Conservation (phyloP, 495 filamentous ascomycete genomes). For the Hyaloscypha variabilis region DNA sequence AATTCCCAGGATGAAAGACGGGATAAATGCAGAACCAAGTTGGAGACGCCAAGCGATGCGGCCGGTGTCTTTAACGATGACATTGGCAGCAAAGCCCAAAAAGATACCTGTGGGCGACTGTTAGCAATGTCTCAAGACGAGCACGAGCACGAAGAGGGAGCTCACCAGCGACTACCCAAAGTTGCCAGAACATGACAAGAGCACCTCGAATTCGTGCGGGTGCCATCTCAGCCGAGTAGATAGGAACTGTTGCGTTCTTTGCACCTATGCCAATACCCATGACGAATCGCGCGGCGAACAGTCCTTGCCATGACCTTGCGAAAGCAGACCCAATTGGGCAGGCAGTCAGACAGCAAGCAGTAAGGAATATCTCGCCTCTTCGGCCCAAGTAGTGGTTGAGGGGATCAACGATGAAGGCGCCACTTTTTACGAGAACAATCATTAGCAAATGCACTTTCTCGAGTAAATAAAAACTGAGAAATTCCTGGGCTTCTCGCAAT, state of each 20-base stretch:
- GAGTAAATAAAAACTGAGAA: background rate
- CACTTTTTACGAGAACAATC: constrained; percentile 38
- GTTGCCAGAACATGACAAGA: constrained; percentile 83
- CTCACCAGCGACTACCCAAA: constrained; percentile 61
- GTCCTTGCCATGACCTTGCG: constrained; percentile 62
- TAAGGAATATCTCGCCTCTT: constrained; percentile 62
- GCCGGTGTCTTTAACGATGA: constrained; percentile 59
- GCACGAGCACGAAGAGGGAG: background rate
- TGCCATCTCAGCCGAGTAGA: constrained; percentile 78
- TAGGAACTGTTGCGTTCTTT: constrained; percentile 56
- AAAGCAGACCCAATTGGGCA: constrained; percentile 65
- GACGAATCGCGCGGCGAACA: constrained; percentile 64
- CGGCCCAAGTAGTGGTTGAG: constrained; percentile 67
- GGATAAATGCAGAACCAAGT: constrained; percentile 77
- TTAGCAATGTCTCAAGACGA: background rate
- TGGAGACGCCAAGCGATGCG: constrained; percentile 74
- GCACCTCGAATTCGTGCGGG: constrained; percentile 78
- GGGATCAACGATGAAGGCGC: constrained; percentile 72
- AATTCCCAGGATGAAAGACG: constrained; percentile 64
- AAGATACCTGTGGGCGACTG: constrained; percentile 48
- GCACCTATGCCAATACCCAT: constrained; percentile 75
- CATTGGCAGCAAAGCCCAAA: constrained; percentile 71
- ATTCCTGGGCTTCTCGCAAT: background rate
- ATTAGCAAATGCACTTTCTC: constrained; percentile 33
- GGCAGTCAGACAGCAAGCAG: constrained; percentile 41